Evolutionary conservation across 805 yeast genomes (phyloP), one percentile per base, ranked within the genome.

Genomic region (Yarrowia hollandica): DNA sequence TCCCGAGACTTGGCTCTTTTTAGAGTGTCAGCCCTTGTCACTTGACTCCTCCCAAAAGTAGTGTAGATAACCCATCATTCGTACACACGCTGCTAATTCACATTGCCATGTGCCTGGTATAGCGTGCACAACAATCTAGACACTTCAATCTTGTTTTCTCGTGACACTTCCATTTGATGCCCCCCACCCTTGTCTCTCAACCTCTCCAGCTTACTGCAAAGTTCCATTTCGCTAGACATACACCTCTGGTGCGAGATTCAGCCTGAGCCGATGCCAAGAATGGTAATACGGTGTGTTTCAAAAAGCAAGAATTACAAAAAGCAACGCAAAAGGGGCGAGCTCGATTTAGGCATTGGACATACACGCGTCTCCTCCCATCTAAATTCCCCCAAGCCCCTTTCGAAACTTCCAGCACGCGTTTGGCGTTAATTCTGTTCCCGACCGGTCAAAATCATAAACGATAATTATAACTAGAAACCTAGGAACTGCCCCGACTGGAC

Each of bases 161-260:
- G n/a, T n/a, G n/a, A n/a, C n/a, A n/a, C n/a, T n/a, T 26, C 11
- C 30, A 26, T 26, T 26, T 26, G 8, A 26, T 10, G 11, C 30
- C 44, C 31, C 11, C 2, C 31, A 14, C 28, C 31, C 25, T 21
- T 12, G 23, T 11, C n/a, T 7, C 8, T 7, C 22, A n/a, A 5
- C 19, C 44, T 12, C 15, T 12, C 15, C 48, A 12, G 22, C 12
- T 15, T 18, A 15, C 16, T 26, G 16, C 33, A 25, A 41, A 26
- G 48, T 41, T 41, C 48, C 48, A 41, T 41, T 41, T 41, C 48
- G 33, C 48, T 25, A 41, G 33, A 25, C 48, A 41, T 41, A 41
- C 48, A 41, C 48, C 48, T 41, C 33, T 25, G 48, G 48, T 41
- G 48, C 48, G 48, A 41, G 48, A 26, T 41, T 26, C 48, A 41